These are phyloP conservation scores for Fraxinus albicans DNA, from an alignment of 305 asterid species.

Conservation along the genomic window DNA sequence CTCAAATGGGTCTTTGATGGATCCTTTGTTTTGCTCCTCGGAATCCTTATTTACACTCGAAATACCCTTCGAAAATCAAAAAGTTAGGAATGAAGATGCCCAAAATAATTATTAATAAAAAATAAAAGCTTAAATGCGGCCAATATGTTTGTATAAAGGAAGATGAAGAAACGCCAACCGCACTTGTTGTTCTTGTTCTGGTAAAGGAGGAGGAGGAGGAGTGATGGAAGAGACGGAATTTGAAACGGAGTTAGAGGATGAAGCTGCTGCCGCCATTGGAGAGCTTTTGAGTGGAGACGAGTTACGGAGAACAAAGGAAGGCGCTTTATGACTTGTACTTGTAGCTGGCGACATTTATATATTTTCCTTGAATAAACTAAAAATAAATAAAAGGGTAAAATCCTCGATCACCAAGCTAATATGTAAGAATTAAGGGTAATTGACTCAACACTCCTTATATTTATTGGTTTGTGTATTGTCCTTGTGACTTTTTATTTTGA, in stretches of 20 bases:
- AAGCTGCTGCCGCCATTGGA: slow-evolving; percentile 26
- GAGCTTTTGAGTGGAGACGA: neutral
- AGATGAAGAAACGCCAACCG: neutral
- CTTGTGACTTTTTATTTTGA: no score
- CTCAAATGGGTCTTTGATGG: slow-evolving; percentile 19
- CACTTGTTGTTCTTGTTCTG: slow-evolving; percentile 23
- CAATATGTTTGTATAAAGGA: neutral
- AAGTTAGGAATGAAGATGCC: neutral
- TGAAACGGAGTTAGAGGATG: slow-evolving; percentile 1
- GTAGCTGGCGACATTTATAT: neutral
- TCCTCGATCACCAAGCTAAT: no score
- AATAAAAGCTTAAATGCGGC: neutral
- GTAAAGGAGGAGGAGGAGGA: neutral
- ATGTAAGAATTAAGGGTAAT: no score
- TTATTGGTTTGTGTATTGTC: no score
- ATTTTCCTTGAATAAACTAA: no score
- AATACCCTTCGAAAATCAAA: slow-evolving; percentile 21
- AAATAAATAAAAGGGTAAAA: no score
- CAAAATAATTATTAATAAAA: neutral
- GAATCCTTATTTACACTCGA: slow-evolving; percentile 13
- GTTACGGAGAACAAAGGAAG: neutral
- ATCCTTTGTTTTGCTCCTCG: slow-evolving; percentile 24
- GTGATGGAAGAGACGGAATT: slow-evolving; percentile 8
- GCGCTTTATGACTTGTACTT: neutral
- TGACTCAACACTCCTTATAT: no score